Evolutionary conservation across 257 asterid species (phyloP), one percentile per base, ranked within the genome.

Genomic region (Fraxinus cuspidata): DNA sequence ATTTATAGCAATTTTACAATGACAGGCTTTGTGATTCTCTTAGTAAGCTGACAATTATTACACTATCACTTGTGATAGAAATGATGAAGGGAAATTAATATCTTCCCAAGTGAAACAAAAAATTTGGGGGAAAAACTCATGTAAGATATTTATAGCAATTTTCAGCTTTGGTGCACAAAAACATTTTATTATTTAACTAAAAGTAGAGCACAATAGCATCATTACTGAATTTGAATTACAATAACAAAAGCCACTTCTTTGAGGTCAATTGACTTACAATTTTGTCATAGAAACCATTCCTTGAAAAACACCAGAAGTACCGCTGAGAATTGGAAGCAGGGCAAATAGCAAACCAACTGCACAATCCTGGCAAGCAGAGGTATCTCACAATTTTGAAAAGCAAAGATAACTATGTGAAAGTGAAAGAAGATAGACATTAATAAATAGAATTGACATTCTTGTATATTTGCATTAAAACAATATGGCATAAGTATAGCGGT

Each of bases 271-370:
- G 74, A 76, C 97, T 88, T 84, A 92, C 97, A 87, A 73, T 80
- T 89, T 92, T 78, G 85, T 72, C 90, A 92, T 86, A 86, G 94
- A 91, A 77, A 89, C 67, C 71, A 91, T 76, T 85, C 97, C 97
- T 78, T 88, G 90, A 77, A 92, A 84, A 78, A 91, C 92, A 70
- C 92, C 94, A 76, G 97, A 89, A 71, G 96, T 88, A 79, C 97
- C 96, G 80, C 94, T 96, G 77, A 91, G 91, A 80, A 92, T 89
- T 65, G 97, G 97, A 80, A 92, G 94, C 85, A 92, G 89, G 69
- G 97, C 94, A 83, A 92, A 92, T 72, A 92, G 85, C 90, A 91
- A 87, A 75, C 96, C 96, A 56, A 92, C 94, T 35, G 94, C 88
- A 84, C 97, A 92, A 85, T 92, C 97, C 97, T 91, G 94, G 79